Conservation (phyloP, 352 stramenopile genomes). For the Phytophthora pistaciae region DNA sequence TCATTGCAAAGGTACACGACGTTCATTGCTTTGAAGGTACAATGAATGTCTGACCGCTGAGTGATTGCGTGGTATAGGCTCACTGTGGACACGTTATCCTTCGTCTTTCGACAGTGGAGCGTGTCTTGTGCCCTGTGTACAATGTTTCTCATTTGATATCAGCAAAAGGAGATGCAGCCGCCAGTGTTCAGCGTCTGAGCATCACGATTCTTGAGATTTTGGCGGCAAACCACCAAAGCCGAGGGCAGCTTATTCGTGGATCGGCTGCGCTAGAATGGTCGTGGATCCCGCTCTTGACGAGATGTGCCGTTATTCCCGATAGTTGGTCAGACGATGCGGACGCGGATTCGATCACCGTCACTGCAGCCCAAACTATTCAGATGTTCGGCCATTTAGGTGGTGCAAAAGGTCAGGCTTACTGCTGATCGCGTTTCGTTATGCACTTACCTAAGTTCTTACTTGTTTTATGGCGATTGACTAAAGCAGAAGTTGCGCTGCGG, state of each 20-base stretch:
- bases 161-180: not conserved
- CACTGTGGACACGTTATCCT: conserved; percentile 27
- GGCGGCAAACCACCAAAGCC: conserved; percentile 19
- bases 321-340: not conserved
- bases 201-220: conserved; percentile 16
- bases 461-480: too few relatives aligned
- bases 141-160: conserved; percentile 13
- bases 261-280: conserved; percentile 20
- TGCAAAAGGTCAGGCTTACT: conserved; percentile 24
- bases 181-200: conserved; percentile 7
- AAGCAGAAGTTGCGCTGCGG: conserved; percentile 23
- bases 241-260: conserved; percentile 23
- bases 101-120: conserved; percentile 14
- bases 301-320: not conserved
- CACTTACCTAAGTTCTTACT: conserved; percentile 1
- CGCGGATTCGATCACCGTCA: not conserved
- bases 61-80: conserved; percentile 4
- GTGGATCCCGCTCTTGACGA: conserved; percentile 16
- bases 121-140: conserved; percentile 15
- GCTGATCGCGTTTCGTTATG: not conserved
- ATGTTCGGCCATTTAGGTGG: conserved; percentile 25
- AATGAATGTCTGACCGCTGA: not conserved
- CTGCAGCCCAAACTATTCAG: conserved; percentile 10
- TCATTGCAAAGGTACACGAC: conserved; percentile 27
- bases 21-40: not conserved